Evolutionary conservation across 352 stramenopile species (phyloP), one percentile per base, ranked within the genome.

Genomic region (Phytophthora nicotianae): DNA sequence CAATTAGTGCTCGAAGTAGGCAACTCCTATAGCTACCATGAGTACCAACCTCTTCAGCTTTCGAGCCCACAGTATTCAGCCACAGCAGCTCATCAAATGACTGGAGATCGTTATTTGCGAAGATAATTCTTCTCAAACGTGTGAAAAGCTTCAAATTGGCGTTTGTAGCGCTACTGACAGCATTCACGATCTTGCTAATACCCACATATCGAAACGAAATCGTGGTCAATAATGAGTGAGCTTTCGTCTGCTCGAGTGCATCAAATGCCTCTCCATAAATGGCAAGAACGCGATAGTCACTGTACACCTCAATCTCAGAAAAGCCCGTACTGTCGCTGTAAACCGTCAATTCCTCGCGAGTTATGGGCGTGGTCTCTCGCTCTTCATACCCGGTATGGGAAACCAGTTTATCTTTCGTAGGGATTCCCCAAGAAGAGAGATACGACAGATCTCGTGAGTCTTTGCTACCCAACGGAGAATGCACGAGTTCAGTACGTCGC

Each of bases 181-280:
- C 70, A 6, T 62, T 50, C 14, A 64, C 58, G 11, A 93, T 64
- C 14, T 72, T 74, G 26, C 76, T 66, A 14, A 91, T 78, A 9
- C 49, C 40, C 19, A 91, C 50, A 37, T 78, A 91, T 6, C 75
- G 82, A 48, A 93, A 93, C 21, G 77, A 74, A 50, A 93, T 86
- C 11, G 79, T 69, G 46, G 87, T 82, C 14, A 90, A 76, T 14
- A 75, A 64, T 3, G 70, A 50, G 21, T 88, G 79, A 1, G 73
- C 59, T 62, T 88, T 91, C 24, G 68, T 55, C 46, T 71, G 76
- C 40, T 89, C 82, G 7, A 93, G 77, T 6, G 65, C 77, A 3
- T 89, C 81, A 1, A 93, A 62, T 7, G 77, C 85, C 26, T 88
- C 76, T 16, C 85, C 85, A 42, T 91, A 90, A 21, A 93, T 75